A percentile compares a stretch with the other conserved stretches of the same genome.
These are phyloP conservation scores for Coriolopsis trogii DNA, from an alignment of 1,284 basidiomycete genomes.

Conservation along the genomic window DNA sequence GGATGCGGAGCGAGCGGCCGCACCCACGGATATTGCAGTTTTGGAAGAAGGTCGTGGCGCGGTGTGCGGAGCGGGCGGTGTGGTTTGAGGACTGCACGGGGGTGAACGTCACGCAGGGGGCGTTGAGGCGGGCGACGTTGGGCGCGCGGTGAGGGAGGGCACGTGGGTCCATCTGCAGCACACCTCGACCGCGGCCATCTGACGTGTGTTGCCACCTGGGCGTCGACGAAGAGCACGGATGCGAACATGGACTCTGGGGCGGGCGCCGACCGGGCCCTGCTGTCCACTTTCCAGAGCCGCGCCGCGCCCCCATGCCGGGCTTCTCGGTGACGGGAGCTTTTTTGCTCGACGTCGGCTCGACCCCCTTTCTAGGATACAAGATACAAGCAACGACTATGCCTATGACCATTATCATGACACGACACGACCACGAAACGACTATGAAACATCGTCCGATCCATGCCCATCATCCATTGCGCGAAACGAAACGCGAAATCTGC, in stretches of 20 bases:
- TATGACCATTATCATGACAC: slow-evolving; percentile 17
- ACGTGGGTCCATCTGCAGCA: not conserved
- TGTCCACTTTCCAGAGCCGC: too few species aligned
- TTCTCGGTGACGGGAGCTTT: too few species aligned
- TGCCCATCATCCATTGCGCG: too few species aligned
- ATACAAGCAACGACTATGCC: slow-evolving; percentile 14
- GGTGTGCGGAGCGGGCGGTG: slow-evolving; percentile 50
- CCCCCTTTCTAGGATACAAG: not conserved
- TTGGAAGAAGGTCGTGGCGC: slow-evolving; percentile 51
- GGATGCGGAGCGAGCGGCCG: slow-evolving; percentile 33
- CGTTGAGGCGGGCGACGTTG: slow-evolving; percentile 30
- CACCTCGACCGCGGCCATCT: not conserved
- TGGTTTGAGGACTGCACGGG: slow-evolving; percentile 61
- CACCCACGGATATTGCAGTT: slow-evolving; percentile 44
- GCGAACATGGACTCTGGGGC: too few species aligned
- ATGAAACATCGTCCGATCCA: too few species aligned
- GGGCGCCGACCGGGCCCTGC: too few species aligned
- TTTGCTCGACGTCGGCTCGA: not conserved
- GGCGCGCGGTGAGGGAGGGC: not conserved
- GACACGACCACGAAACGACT: slow-evolving; percentile 10
- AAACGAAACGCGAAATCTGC: too few species aligned
- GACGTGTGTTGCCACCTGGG: too few species aligned
- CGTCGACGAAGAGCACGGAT: too few species aligned
- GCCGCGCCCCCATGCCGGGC: too few species aligned
- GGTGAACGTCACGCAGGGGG: slow-evolving; percentile 37